Percentiles rank a stretch among this genome's conserved stretches.
Conservation (phyloP, 352 stramenopile species). For the Halophytophthora polymorphica region DNA sequence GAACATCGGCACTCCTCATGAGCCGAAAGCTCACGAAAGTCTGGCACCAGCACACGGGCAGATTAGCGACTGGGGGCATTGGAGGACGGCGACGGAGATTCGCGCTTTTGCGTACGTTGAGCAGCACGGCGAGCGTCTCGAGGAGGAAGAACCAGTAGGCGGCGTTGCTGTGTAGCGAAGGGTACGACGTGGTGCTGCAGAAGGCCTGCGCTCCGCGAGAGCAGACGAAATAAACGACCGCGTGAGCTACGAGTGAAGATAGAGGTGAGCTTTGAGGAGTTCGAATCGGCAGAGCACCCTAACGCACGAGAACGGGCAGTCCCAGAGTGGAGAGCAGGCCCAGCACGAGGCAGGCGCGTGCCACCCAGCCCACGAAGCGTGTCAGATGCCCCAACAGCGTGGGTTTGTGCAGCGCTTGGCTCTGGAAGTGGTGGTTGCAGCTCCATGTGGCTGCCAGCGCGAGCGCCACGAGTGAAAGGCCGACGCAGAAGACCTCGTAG, state of each 20-base stretch:
- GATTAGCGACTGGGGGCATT: constrained; percentile 1
- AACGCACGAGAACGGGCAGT: constrained; percentile 48
- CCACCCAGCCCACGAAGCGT: constrained; percentile 16
- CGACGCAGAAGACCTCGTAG: constrained; percentile 54
- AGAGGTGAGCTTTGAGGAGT: neutral
- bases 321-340: constrained; percentile 47
- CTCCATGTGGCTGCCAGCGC: constrained; percentile 37
- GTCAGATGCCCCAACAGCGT: constrained; percentile 32
- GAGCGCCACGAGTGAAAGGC: constrained; percentile 33
- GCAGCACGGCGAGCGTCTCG: constrained; percentile 49
- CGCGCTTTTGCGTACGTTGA: constrained; percentile 37
- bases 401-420: constrained; percentile 25
- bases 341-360: constrained; percentile 16
- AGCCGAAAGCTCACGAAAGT: constrained; percentile 33
- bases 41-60: constrained; percentile 12
- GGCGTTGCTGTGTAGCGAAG: constrained; percentile 48
- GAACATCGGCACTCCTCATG: constrained; percentile 12
- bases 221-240: neutral
- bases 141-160: constrained; percentile 73
- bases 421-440: constrained; percentile 64
- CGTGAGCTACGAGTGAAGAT: neutral
- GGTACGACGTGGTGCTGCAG: constrained; percentile 59
- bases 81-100: neutral
- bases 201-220: constrained; percentile 34
- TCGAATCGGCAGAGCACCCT: neutral